phyloP scores from a whole-genome alignment of 306 rosid species.

The Corylus americana region DNA sequence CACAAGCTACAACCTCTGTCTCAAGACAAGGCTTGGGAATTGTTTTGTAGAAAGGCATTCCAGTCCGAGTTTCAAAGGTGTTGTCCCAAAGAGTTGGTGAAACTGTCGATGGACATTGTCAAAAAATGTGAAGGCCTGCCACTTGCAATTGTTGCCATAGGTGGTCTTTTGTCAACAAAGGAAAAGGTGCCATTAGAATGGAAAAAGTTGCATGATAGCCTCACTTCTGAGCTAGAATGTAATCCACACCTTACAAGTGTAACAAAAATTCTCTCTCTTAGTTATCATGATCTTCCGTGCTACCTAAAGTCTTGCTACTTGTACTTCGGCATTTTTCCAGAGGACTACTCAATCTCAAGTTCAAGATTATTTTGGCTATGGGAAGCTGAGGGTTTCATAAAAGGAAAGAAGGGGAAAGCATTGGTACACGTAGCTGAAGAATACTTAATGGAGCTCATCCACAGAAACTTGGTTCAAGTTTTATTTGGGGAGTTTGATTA shows the following conservation, averaged over 20 bases:
- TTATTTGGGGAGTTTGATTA: background rate
- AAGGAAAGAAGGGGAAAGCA: background rate
- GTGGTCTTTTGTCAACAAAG: slow-evolving; percentile 18
- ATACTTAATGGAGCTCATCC: slow-evolving; percentile 15
- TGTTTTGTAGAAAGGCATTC: slow-evolving; percentile 2
- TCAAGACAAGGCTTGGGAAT: background rate
- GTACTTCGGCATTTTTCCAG: slow-evolving; percentile 26
- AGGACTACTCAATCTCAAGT: slow-evolving; percentile 12
- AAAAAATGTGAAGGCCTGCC: slow-evolving; percentile 17
- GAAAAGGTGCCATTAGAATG: slow-evolving; percentile 8
- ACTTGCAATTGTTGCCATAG: slow-evolving; percentile 20
- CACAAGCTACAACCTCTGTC: background rate
- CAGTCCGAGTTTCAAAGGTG: background rate
- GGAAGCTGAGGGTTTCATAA: slow-evolving; percentile 18
- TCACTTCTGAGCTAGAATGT: background rate
- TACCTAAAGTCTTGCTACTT: slow-evolving; percentile 23
- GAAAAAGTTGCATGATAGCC: background rate
- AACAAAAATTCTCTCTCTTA: background rate
- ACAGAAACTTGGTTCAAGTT: slow-evolving; percentile 6
- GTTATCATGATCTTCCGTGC: slow-evolving; percentile 17
- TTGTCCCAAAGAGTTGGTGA: background rate
- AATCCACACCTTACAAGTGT: slow-evolving; percentile 3
- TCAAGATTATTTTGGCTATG: background rate
- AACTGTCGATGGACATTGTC: background rate
- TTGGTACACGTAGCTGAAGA: background rate